phyloP scores from a whole-genome alignment of 495 filamentous ascomycete genomes.

The Penicillium coffeae region DNA sequence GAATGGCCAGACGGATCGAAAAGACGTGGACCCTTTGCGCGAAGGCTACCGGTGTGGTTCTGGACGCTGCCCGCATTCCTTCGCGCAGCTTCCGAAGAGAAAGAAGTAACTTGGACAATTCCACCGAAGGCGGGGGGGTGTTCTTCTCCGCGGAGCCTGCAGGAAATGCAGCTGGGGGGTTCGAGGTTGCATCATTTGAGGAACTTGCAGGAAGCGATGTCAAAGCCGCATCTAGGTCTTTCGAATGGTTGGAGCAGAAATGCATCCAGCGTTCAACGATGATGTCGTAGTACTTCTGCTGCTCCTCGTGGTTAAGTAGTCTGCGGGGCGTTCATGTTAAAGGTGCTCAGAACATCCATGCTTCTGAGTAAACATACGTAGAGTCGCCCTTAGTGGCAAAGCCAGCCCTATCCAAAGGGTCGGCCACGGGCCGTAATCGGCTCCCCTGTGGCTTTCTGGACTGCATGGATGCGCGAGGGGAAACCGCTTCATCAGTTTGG shows the following conservation, averaged over 20 bases:
- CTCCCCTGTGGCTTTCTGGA: conserved; percentile 39
- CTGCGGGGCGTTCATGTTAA: conserved; percentile 39
- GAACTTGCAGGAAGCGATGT: conserved; percentile 55
- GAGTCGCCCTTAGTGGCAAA: conserved; percentile 86
- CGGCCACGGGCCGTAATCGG: conserved; percentile 68
- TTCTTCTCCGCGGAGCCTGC: conserved; percentile 17
- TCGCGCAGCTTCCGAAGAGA: conserved; percentile 92
- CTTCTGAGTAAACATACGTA: conserved; percentile 46
- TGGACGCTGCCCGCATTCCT: conserved; percentile 65
- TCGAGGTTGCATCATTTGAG: conserved; percentile 38
- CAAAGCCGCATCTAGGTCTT: conserved; percentile 70
- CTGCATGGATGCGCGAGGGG: conserved; percentile 15
- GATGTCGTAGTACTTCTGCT: conserved; percentile 79
- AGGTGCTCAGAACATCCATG: not conserved
- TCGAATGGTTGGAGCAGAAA: conserved; percentile 71
- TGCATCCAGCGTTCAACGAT: conserved; percentile 83
- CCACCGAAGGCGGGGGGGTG: conserved; percentile 38
- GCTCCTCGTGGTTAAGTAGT: conserved; percentile 67
- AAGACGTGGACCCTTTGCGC: conserved; percentile 70
- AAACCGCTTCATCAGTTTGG: conserved; percentile 1
- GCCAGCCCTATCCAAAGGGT: conserved; percentile 73
- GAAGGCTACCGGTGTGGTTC: conserved; percentile 57
- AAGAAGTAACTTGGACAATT: conserved; percentile 57
- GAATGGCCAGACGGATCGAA: conserved; percentile 76
- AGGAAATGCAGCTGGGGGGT: conserved; percentile 33